phyloP scores from a whole-genome alignment of 306 rosid genomes.

The Carpinus fangiana region DNA sequence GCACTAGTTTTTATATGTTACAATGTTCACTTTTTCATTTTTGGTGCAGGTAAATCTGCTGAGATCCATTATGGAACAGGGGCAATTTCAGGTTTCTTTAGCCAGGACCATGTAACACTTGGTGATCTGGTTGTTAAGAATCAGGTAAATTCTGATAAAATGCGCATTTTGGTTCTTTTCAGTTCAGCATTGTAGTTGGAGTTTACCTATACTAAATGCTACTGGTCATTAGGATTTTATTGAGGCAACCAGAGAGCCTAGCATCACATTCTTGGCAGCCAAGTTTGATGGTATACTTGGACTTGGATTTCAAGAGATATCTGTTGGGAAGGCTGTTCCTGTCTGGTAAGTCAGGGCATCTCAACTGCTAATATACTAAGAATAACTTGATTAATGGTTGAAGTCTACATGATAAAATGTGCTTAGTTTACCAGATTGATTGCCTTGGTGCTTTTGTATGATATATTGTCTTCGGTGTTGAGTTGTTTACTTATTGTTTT shows the following conservation, averaged over 20 bases:
- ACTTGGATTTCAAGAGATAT: slow-evolving; percentile 44
- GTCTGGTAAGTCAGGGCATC: slow-evolving; percentile 42
- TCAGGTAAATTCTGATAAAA: slow-evolving; percentile 28
- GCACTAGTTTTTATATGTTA: not conserved
- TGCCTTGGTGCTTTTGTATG: not conserved
- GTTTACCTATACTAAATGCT: not conserved
- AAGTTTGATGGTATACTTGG: slow-evolving; percentile 42
- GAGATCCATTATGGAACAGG: slow-evolving; percentile 52
- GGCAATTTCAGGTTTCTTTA: slow-evolving; percentile 45
- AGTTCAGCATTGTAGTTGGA: not conserved
- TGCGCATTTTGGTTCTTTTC: slow-evolving; percentile 4
- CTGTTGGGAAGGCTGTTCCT: slow-evolving; percentile 39
- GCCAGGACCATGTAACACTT: slow-evolving; percentile 35
- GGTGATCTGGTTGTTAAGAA: slow-evolving; percentile 32
- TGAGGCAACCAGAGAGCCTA: slow-evolving; percentile 49
- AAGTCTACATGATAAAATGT: not conserved
- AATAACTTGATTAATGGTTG: not conserved
- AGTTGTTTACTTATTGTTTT: not conserved
- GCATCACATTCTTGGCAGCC: slow-evolving; percentile 41
- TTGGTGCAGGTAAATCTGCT: slow-evolving; percentile 35
- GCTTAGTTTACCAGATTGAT: not conserved
- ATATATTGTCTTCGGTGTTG: not conserved
- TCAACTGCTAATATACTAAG: not conserved
- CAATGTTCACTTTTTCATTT: not conserved
- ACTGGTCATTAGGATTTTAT: slow-evolving; percentile 39